Evolutionary conservation across 345 rosid species (phyloP), one percentile per base, ranked within the genome.

Genomic region (Salix suchowensis): DNA sequence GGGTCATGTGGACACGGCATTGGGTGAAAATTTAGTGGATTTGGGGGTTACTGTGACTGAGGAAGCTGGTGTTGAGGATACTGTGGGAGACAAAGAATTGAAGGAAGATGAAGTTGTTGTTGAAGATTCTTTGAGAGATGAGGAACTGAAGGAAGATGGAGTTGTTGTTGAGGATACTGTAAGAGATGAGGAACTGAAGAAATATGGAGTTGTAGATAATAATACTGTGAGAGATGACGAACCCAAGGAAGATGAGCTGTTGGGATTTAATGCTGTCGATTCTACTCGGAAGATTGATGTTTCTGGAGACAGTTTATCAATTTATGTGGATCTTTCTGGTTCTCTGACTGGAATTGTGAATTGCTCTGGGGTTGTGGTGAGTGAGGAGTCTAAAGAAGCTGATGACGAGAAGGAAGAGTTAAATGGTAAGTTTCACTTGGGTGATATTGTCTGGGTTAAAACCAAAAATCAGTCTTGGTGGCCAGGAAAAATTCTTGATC

Each of bases 401-500:
- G 85, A 74, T 28, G 70, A 74, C 75, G 80, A 21, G 71, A 75
- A 46, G 80, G 82, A 79, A 23, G 68, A 64, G 73, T 32, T 72
- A 36, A 68, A 28, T 68, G 76, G 52, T 55, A 80, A 76, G 79
- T 84, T 88, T 76, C 50, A 69, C 55, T 88, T 83, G 21, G 97
- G 97, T 36, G 94, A 92, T 84, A 77, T 91, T 68, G 97, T 95
- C 11, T 95, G 97, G 97, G 85, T 85, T 68, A 90, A 84, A 83
- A 85, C 85, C 30, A 90, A 87, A 76, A 85, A 78, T 76, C 82
- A 82, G 55, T 86, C 84, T 61, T 95, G 98, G 97, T 92, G 98
- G 97, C 97, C 97, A 1, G 97, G 97, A 72, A 91, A 88, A 88
- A 79, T 93, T 48, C 75, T 79, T 42, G 85, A 84, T 88, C 87